These are phyloP conservation scores for Phytophthora vignae DNA, from an alignment of 352 stramenopile genomes.

Conservation along the genomic window DNA sequence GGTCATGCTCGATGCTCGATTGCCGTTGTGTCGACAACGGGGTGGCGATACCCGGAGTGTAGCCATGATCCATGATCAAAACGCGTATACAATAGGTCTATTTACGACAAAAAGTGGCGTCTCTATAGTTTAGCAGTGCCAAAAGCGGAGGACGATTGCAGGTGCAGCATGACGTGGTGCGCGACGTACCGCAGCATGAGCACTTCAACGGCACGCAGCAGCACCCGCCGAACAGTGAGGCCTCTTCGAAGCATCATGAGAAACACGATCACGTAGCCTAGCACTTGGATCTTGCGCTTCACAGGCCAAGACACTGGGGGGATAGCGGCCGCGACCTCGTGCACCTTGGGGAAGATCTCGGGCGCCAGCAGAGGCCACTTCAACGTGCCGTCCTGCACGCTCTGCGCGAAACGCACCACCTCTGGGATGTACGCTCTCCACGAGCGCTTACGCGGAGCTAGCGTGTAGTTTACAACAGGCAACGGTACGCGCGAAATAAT, in stretches of 20 bases:
- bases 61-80: constrained; percentile 16
- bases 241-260: constrained; percentile 65
- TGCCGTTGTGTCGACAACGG: constrained; percentile 1
- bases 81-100: constrained; percentile 3
- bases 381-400: constrained; percentile 60
- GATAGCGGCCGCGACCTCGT: constrained; percentile 44
- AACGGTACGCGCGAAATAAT: constrained; percentile 61
- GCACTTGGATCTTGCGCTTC: constrained; percentile 53
- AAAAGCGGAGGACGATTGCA: constrained; percentile 45
- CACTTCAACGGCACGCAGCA: constrained; percentile 65
- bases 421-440: constrained; percentile 61
- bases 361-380: constrained; percentile 63
- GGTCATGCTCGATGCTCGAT: constrained; percentile 40
- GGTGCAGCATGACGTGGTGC: constrained; percentile 57
- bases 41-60: constrained; percentile 12
- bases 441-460: constrained; percentile 55
- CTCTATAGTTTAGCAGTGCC: constrained; percentile 41
- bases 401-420: constrained; percentile 58
- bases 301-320: constrained; percentile 45
- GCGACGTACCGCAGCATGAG: constrained; percentile 65
- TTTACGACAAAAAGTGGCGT: constrained; percentile 5
- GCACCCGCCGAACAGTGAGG: constrained; percentile 50
- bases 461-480: constrained; percentile 71
- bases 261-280: constrained; percentile 64
- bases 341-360: constrained; percentile 57